Base-by-base conservation (phyloP, 495 filamentous ascomycete genomes). In the Staphylotrichum longicolle region DNA sequence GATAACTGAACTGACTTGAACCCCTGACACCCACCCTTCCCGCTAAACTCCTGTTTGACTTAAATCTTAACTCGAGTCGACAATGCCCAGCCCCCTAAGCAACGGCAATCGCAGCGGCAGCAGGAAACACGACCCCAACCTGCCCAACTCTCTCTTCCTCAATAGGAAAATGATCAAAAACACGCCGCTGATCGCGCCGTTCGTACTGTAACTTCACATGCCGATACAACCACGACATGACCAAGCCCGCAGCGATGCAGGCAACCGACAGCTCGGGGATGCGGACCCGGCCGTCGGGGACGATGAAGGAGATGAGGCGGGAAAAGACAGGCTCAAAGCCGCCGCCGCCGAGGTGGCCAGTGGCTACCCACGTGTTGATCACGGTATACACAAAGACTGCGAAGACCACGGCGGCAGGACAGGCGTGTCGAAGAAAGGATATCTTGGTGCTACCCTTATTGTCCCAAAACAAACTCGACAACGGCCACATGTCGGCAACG, bases 191-290 rank as follows among this genome's bases (percentile, higher is more conserved):
- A 34, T 32, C 54, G 46, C 41, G 32, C n/a, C 30, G 20, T 27
- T 7, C 45, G 27, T 11, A 27, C 30, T 4, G 3, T 48, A 27
- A 15, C 46, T 7, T 32, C 15, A 57, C 51, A 37, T 63, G 65
- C 30, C 44, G 46, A 32, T 57, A 62, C 7, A 62, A 14, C 66
- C 66, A 66, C 54, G 45, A 58, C 32, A 15, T 55, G 3, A 49
- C 6, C 20, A 63, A 40, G 1, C 66, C 66, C 1, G 50, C 51
- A 1, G 37, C 42, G n/a, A 62, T 46, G 32, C 58, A 66, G 5
- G 35, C 54, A 34, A 60, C 20, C 2, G 61, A 58, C 50, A 68
- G 41, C 49, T 57, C 11, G 1, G 54, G 39, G 7, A 66, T 35
- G n/a, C 33, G 33, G 7, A 14, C 11, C n/a, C 39, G 8, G n/a